These are phyloP conservation scores for Salix dunnii DNA, from an alignment of 345 rosid genomes.

Conservation along the genomic window DNA sequence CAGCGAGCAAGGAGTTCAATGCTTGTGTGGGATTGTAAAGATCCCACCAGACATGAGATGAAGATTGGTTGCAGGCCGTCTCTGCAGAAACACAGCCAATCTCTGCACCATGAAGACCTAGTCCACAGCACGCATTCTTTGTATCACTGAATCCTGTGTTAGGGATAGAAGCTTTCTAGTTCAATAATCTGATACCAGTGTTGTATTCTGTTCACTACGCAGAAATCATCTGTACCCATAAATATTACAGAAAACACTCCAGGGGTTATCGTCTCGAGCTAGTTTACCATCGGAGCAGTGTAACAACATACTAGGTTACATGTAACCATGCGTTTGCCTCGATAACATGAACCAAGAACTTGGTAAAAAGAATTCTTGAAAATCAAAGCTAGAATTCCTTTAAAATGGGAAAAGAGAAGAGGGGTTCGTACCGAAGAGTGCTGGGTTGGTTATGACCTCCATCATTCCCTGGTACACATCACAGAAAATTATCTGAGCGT, in stretches of 20 bases:
- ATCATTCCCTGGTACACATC: conserved; percentile 48
- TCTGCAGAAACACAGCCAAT: conserved; percentile 52
- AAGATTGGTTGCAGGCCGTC: conserved; percentile 48
- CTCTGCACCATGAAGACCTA: conserved; percentile 38
- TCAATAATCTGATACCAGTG: too few species aligned
- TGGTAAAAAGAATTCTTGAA: too few species aligned
- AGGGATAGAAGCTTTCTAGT: too few species aligned
- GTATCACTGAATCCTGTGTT: conserved; percentile 45
- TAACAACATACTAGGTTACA: too few species aligned
- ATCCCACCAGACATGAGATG: conserved; percentile 67
- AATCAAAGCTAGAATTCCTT: background rate
- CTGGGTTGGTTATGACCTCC: conserved; percentile 43
- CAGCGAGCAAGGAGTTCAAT: conserved; percentile 49
- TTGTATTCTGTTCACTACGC: too few species aligned
- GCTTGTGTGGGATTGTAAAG: conserved; percentile 53
- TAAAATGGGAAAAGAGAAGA: background rate
- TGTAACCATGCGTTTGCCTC: too few species aligned
- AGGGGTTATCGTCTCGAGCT: too few species aligned
- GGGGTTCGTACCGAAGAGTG: conserved; percentile 32
- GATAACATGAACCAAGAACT: too few species aligned
- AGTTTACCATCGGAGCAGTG: too few species aligned
- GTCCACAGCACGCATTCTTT: conserved; percentile 51
- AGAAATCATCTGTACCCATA: too few species aligned
- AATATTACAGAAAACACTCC: too few species aligned
- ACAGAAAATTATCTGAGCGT: conserved; percentile 47